phyloP scores from a whole-genome alignment of 768 basidiomycete species.

The Boletus coccyginus region DNA sequence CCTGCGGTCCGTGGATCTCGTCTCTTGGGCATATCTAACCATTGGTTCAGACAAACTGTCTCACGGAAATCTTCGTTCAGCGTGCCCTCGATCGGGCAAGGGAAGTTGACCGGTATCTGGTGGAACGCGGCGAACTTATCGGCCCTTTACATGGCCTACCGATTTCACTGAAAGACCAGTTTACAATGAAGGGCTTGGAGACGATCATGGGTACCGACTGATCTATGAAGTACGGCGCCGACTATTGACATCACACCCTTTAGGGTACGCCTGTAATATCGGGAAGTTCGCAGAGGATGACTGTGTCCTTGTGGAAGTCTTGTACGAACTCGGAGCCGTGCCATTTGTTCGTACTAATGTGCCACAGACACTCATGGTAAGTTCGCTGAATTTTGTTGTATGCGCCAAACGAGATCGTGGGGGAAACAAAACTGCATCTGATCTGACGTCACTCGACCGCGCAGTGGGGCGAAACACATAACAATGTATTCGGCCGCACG shows the following conservation, averaged over 20 bases:
- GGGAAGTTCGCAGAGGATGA: constrained; percentile 59
- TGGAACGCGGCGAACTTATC: constrained; percentile 18
- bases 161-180: constrained; percentile 43
- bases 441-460: background rate
- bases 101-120: constrained; percentile 24
- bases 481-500: constrained; percentile 79
- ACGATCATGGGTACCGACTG: constrained; percentile 47
- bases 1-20: background rate
- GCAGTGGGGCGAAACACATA: constrained; percentile 79
- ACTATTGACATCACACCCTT: constrained; percentile 25
- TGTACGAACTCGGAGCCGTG: constrained; percentile 66
- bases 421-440: background rate
- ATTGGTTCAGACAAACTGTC: constrained; percentile 24
- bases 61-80: constrained; percentile 28
- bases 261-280: constrained; percentile 50
- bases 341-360: constrained; percentile 74
- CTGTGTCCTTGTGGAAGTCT: constrained; percentile 61
- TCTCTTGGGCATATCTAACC: background rate
- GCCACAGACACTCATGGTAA: constrained; percentile 74
- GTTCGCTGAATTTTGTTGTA: background rate
- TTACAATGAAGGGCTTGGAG: constrained; percentile 59
- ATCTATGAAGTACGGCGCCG: background rate
- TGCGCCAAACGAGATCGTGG: background rate
- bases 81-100: constrained; percentile 25
- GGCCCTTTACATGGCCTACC: constrained; percentile 54